These are phyloP conservation scores for Dalbergia cultrata DNA, from an alignment of 306 rosid species.

Conservation along the genomic window DNA sequence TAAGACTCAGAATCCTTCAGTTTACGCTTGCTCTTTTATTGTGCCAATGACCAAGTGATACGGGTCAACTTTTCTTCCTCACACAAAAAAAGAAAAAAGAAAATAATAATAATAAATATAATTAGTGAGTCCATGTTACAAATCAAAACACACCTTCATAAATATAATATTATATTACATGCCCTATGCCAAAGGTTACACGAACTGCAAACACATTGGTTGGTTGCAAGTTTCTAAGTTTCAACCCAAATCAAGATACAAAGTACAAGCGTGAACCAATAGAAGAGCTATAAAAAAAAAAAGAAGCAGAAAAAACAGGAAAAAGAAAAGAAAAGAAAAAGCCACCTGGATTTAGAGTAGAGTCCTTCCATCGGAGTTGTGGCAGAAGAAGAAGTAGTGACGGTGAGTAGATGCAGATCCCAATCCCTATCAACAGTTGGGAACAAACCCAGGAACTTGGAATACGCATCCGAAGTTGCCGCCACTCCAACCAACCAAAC, in stretches of 20 bases:
- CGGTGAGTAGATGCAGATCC: slow-evolving; percentile 83
- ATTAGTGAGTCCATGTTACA: neutral
- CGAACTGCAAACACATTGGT: slow-evolving; percentile 1
- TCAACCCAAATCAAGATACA: slow-evolving; percentile 5
- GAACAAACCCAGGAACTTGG: slow-evolving; percentile 64
- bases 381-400: slow-evolving; percentile 62
- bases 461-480: slow-evolving; percentile 57
- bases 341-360: slow-evolving; percentile 81
- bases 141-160: neutral
- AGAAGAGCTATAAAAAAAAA: neutral
- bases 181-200: neutral
- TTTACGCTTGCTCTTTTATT: slow-evolving; percentile 18
- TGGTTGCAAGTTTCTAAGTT: neutral
- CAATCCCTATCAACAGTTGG: slow-evolving; percentile 72
- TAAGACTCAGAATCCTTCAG: neutral
- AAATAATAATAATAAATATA: too few relatives aligned
- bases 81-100: too few relatives aligned
- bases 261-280: slow-evolving; percentile 38
- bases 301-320: neutral
- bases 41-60: slow-evolving; percentile 21
- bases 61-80: slow-evolving; percentile 4
- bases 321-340: slow-evolving; percentile 25
- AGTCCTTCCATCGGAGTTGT: slow-evolving; percentile 63
- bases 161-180: too few relatives aligned
- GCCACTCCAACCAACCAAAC: slow-evolving; percentile 82